Conservation (phyloP, 78 protist species). For the Dictyostelium brefeldianum region DNA sequence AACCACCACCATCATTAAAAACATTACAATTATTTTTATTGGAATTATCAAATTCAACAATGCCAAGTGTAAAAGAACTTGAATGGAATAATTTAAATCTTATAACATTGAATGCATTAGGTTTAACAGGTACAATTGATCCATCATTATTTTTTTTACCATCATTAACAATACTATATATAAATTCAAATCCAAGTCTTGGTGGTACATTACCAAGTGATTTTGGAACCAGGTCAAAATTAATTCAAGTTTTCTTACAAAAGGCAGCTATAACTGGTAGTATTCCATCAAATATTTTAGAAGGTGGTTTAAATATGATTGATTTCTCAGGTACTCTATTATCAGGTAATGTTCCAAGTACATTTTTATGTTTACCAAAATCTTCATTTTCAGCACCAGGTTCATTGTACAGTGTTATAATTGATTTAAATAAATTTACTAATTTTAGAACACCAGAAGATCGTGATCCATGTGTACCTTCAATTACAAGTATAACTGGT, state of each 20-base stretch:
- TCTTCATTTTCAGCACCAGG: not conserved
- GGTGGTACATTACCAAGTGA: not conserved
- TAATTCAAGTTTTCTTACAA: not conserved
- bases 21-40: not conserved
- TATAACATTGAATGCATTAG: not conserved
- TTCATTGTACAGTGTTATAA: not conserved
- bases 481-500: not conserved
- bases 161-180: not conserved
- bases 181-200: not conserved
- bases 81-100: not conserved
- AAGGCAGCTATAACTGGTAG: not conserved
- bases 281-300: constrained; percentile 13
- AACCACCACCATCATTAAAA: constrained; percentile 22
- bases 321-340: not conserved
- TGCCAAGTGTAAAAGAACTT: not conserved
- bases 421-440: not conserved
- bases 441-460: not conserved
- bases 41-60: not conserved
- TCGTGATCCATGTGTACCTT: not conserved
- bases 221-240: not conserved
- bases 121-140: not conserved
- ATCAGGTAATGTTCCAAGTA: not conserved
- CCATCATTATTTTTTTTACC: not conserved
- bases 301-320: not conserved
- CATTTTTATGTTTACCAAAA: constrained; percentile 17